phyloP scores from a whole-genome alignment of 352 stramenopile species.

The Pythium aphanidermatum region DNA sequence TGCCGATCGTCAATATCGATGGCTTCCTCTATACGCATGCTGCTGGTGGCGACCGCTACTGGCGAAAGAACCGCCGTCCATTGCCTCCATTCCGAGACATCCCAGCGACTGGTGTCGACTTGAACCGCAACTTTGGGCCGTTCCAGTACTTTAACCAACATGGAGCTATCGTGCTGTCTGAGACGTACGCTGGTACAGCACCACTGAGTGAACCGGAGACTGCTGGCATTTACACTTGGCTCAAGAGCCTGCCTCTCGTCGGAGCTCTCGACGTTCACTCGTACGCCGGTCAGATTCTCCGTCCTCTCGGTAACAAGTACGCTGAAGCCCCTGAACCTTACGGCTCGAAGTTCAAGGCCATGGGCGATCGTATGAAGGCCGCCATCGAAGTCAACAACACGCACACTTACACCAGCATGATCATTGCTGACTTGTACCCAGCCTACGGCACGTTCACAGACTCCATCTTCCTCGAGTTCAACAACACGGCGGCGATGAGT shows the following conservation, averaged over 20 bases:
- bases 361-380: conserved; percentile 13
- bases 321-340: conserved; percentile 12
- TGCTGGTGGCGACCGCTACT: conserved; percentile 11
- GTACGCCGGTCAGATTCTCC: conserved; percentile 17
- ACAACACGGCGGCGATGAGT: conserved; percentile 8
- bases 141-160: conserved; percentile 10
- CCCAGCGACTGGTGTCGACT: conserved; percentile 13
- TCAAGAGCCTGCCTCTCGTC: conserved; percentile 9
- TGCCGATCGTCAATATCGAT: conserved; percentile 24
- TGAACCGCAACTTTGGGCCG: conserved; percentile 25
- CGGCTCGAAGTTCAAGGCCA: conserved; percentile 13
- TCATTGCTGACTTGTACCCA: conserved; percentile 13
- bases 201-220: conserved; percentile 23
- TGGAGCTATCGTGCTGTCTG: not conserved
- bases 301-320: conserved; percentile 12
- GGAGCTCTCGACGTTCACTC: conserved; percentile 22
- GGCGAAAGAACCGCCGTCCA: conserved; percentile 26
- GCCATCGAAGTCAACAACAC: conserved; percentile 5
- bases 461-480: conserved; percentile 18
- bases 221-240: too few species aligned
- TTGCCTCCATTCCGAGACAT: too few species aligned
- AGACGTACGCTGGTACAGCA: conserved; percentile 14
- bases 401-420: conserved; percentile 12
- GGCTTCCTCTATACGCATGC: conserved; percentile 10
- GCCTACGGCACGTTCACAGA: conserved; percentile 23